phyloP scores from a whole-genome alignment of 2,329 filamentous ascomycete species.

The Fusarium odoratissimum region DNA sequence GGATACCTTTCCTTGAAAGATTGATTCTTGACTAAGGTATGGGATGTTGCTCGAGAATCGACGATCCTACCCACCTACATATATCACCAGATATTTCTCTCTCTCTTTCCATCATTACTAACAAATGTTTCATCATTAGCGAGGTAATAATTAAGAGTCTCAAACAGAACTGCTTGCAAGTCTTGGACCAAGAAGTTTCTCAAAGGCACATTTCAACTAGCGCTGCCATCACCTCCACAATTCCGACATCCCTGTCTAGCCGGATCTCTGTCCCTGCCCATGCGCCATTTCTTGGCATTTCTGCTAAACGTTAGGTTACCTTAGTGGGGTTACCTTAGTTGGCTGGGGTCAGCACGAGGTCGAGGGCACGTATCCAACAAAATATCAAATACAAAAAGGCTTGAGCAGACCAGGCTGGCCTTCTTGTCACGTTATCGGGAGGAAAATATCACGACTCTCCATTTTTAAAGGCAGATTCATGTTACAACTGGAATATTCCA shows the following conservation, averaged over 20 bases:
- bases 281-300: slow-evolving; percentile 44
- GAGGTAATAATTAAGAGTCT: neutral
- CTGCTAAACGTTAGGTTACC: neutral
- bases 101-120: neutral
- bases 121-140: neutral
- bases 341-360: slow-evolving; percentile 28
- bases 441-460: neutral
- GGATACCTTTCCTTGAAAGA: neutral
- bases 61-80: too few relatives aligned
- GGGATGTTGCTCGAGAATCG: neutral
- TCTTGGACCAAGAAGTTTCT: neutral
- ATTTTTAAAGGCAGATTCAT: neutral
- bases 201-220: slow-evolving; percentile 6
- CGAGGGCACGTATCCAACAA: slow-evolving; percentile 17
- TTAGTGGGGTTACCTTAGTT: slow-evolving; percentile 8
- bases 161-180: neutral
- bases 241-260: slow-evolving; percentile 38
- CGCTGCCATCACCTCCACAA: slow-evolving; percentile 30
- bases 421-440: neutral
- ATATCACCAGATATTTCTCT: neutral
- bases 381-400: slow-evolving; percentile 17
- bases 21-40: neutral
- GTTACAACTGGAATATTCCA: neutral
- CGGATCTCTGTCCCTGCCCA: slow-evolving; percentile 33
- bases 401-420: neutral